Conservation (phyloP, 2,329 filamentous ascomycete genomes). For the Alternaria gansuensis region DNA sequence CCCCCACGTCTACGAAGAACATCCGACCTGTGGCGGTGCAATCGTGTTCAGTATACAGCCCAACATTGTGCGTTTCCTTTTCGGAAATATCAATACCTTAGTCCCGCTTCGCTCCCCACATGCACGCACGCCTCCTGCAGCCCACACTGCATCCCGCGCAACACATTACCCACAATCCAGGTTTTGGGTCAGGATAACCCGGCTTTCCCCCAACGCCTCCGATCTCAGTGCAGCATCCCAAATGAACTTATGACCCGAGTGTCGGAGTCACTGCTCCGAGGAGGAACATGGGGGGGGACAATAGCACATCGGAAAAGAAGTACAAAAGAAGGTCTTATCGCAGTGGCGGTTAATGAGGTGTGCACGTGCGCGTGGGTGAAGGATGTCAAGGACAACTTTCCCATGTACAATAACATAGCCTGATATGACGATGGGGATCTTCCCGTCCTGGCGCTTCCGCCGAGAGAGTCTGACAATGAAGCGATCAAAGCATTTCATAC, state of each 20-base stretch:
- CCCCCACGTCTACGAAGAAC: background rate
- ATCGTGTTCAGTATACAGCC: slow-evolving; percentile 2
- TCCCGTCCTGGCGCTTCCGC: slow-evolving; percentile 20
- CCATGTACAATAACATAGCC: slow-evolving; percentile 10
- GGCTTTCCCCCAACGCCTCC: background rate
- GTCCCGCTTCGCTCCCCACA: slow-evolving; percentile 4
- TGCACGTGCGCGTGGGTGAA: slow-evolving; percentile 4
- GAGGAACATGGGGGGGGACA: background rate
- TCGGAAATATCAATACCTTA: slow-evolving; percentile 11
- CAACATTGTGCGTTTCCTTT: slow-evolving; percentile 8
- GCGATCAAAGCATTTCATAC: slow-evolving; percentile 3
- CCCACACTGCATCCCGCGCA: slow-evolving; percentile 9
- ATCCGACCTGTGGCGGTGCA: slow-evolving; percentile 21
- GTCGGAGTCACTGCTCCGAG: slow-evolving; percentile 8
- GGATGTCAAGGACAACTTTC: background rate
- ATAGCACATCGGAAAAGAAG: slow-evolving; percentile 4
- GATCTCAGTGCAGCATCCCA: slow-evolving; percentile 4
- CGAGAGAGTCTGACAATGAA: slow-evolving; percentile 4
- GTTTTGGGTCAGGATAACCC: slow-evolving; percentile 15
- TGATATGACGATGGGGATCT: slow-evolving; percentile 3
- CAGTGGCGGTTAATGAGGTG: background rate
- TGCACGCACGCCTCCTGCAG: slow-evolving; percentile 11
- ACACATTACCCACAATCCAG: slow-evolving; percentile 11
- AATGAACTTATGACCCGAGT: slow-evolving; percentile 3
- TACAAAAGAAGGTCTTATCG: slow-evolving; percentile 3